A percentile compares a stretch with the other conserved stretches of the same genome.
Conservation (phyloP, 1,139 yeast genomes). For the Debaryomyces sp. region DNA sequence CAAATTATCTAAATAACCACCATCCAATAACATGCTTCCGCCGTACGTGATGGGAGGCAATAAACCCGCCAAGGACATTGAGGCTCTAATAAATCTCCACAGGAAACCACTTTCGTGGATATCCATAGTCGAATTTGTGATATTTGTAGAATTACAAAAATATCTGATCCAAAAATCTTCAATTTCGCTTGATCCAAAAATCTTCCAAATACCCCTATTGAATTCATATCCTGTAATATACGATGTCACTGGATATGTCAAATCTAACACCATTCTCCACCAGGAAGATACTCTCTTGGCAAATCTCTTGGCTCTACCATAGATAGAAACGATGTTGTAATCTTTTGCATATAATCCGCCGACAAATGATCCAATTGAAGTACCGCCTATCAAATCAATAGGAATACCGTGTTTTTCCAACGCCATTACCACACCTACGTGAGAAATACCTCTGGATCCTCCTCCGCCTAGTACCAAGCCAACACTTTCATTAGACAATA, state of each 20-base stretch:
- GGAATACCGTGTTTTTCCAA: slow-evolving; percentile 95
- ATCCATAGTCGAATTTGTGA: slow-evolving; percentile 94
- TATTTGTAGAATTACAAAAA: slow-evolving; percentile 92
- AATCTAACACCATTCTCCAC: slow-evolving; percentile 83
- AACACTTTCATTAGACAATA: slow-evolving; percentile 88
- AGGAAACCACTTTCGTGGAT: slow-evolving; percentile 90
- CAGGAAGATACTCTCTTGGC: slow-evolving; percentile 78
- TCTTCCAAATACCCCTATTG: slow-evolving; percentile 95
- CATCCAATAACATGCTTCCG: slow-evolving; percentile 92
- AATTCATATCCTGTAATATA: slow-evolving; percentile 97
- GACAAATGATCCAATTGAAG: slow-evolving; percentile 93
- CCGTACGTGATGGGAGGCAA: slow-evolving; percentile 87
- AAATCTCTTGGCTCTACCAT: slow-evolving; percentile 87
- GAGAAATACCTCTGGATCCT: slow-evolving; percentile 94
- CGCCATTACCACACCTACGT: slow-evolving; percentile 88
- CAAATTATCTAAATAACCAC: slow-evolving; percentile 92
- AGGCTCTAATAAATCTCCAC: slow-evolving; percentile 94
- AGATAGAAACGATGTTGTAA: slow-evolving; percentile 86
- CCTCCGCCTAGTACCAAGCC: slow-evolving; percentile 97
- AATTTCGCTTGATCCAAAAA: slow-evolving; percentile 87
- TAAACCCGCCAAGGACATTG: slow-evolving; percentile 95
- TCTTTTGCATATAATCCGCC: slow-evolving; percentile 95
- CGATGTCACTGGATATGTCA: slow-evolving; percentile 92
- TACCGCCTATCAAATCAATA: slow-evolving; percentile 91
- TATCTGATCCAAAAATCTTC: slow-evolving; percentile 95